These are phyloP conservation scores for Suillus paluster DNA, from an alignment of 768 basidiomycete species.

Conservation along the genomic window DNA sequence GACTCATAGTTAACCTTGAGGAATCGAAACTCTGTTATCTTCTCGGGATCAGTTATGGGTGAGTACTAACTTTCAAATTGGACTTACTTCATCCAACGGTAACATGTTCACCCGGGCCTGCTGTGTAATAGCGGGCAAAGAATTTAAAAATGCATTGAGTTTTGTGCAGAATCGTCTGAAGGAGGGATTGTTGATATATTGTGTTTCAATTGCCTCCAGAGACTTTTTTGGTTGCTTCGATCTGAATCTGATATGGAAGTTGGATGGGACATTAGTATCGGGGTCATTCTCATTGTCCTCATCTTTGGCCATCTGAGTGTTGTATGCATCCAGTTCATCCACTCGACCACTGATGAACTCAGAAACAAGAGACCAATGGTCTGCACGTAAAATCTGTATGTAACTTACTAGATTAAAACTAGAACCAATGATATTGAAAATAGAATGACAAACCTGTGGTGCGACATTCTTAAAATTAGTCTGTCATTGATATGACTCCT, in stretches of 20 bases:
- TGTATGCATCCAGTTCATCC: conserved; percentile 21
- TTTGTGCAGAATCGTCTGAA: neutral
- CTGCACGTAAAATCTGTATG: conserved; percentile 8
- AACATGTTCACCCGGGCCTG: neutral
- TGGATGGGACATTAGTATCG: neutral
- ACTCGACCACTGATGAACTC: conserved; percentile 11
- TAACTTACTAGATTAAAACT: neutral
- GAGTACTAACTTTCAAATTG: neutral
- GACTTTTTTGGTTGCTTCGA: neutral
- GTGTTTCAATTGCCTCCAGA: neutral
- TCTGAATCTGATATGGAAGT: neutral
- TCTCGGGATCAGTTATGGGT: neutral
- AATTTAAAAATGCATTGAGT: neutral
- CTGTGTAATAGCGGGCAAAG: neutral
- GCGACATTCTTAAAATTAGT: conserved; percentile 42
- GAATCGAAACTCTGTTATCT: conserved; percentile 33
- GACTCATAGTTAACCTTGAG: conserved; percentile 34
- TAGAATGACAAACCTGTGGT: conserved; percentile 32
- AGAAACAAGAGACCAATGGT: conserved; percentile 5
- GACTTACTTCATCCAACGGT: neutral
- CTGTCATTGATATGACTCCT: conserved; percentile 20
- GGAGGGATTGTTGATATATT: neutral
- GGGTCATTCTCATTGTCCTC: neutral
- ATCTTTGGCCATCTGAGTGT: neutral
- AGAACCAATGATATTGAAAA: neutral